Base-by-base conservation (phyloP, 257 asterid genomes). In the Mitragyna speciosa region DNA sequence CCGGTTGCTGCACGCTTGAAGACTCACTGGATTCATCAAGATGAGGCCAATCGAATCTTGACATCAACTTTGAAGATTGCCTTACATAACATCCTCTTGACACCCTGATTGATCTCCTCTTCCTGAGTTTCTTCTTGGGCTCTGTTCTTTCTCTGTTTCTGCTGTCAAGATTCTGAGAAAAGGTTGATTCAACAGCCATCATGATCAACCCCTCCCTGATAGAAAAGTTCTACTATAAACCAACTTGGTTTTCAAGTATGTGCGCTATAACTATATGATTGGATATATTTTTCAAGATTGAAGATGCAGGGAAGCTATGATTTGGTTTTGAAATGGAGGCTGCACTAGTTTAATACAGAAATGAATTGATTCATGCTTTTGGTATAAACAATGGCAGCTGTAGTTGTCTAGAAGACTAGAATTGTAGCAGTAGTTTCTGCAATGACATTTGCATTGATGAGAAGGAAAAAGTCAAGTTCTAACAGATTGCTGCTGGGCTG, bases 101-200 rank as follows among this genome's bases (percentile, higher is more conserved):
- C 12, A 84, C 54, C 70, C 73, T 86, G 76, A 83, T 74, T 30
- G 86, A 76, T 68, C 71, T 82, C 59, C 43, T 76, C 78, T 76
- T 83, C 83, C 76, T 65, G 67, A 73, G 76, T 63, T 82, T 85
- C 84, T 39, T 84, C 78, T 28, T 84, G 54, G 74, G 72, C 48
- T 78, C 84, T 67, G 79, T 45, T 28, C 43, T 76, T 49, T 70
- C 81, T 75, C 73, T 77, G 77, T 79, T 82, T 76, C 72, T 84
- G 81, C 71, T 65, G 17, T 48, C 67, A 58, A 81, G 73, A 28
- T 83, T 58, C 72, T 26, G 52, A 74, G 78, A 70, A 70, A 65
- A 63, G 61, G 82, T 61, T 49, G 87, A 84, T 80, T 85, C 89
- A 79, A 77, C 83, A 24, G 85, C 83, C 88, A 86, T 83, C 63